Conservation (phyloP, 345 rosid species). For the Arabis alpina region DNA sequence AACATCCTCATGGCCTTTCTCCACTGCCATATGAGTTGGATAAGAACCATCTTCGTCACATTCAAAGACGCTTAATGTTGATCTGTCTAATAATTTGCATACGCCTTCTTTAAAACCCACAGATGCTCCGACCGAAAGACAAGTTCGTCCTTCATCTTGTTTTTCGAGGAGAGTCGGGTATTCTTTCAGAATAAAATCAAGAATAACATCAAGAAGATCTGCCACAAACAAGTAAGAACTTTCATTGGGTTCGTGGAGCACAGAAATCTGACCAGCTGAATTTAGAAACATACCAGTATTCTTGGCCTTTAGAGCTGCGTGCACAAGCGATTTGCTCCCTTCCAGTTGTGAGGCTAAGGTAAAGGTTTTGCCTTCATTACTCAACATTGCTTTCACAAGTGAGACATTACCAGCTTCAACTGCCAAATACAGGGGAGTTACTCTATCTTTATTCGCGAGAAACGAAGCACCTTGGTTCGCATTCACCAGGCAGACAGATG, state of each 20-base stretch:
- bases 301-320: background rate
- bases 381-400: slow-evolving; percentile 11
- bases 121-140: no score
- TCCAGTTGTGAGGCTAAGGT: background rate
- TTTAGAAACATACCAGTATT: background rate
- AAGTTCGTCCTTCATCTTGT: no score
- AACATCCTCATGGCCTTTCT: no score
- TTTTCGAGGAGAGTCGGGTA: no score
- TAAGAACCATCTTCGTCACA: background rate
- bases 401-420: background rate
- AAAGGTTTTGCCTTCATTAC: background rate
- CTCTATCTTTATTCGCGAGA: background rate
- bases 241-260: background rate
- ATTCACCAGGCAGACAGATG: background rate
- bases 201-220: slow-evolving; percentile 5
- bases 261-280: background rate
- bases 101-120: background rate
- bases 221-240: background rate
- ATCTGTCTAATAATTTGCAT: background rate
- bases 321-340: background rate
- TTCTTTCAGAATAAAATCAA: background rate
- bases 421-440: slow-evolving; percentile 3
- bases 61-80: background rate
- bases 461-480: background rate
- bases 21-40: background rate